Evolutionary conservation across 1,284 basidiomycete species (phyloP), one percentile per base, ranked within the genome.

Genomic region (Rhodofomes roseus): DNA sequence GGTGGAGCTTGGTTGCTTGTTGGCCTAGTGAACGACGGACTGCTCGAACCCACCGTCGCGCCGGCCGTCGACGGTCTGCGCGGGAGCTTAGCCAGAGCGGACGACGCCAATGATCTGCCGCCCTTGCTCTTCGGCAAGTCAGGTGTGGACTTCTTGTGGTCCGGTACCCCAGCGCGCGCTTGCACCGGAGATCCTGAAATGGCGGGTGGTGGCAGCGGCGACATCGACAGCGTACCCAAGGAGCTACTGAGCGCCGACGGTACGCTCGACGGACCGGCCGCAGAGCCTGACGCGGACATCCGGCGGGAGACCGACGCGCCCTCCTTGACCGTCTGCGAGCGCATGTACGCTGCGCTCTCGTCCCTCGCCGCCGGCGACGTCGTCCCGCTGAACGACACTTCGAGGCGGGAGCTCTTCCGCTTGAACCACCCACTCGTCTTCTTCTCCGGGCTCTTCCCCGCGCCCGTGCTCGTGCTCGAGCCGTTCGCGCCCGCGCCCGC

Each of bases 351-450:
- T 20, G 43, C 41, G 16, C 36, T 31, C 2, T 48, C 43, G n/a
- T 48, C 36, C 9, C 27, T 16, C 37, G 40, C 48, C 2, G 51
- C 3, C 51, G 58, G 41, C 20, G 62, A 58, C 34, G 61, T 31
- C 55, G 66, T 67, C 56, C 54, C 50, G 36, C 22, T 40, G 55
- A 40, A 44, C 18, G 57, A 52, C 22, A 43, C 41, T 20, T 63
- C 66, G n/a, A 63, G 60, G n/a, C 65, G 63, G 43, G 56, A 60
- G 66, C 66, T 71, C 71, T 72, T 79, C 81, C 63, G 78, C 67
- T 81, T 83, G 62, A 87, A 83, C 87, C 87, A 89, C 14, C 70
- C 63, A 55, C 77, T 78, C 52, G 78, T 57, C 63, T 77, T 80
- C 62, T 74, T 73, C 62, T 80, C 79, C 6, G 77, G 68, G 52